Evolutionary conservation across 2,329 filamentous ascomycete species (phyloP), one percentile per base, ranked within the genome.

Genomic region (Passalora sequoiae): DNA sequence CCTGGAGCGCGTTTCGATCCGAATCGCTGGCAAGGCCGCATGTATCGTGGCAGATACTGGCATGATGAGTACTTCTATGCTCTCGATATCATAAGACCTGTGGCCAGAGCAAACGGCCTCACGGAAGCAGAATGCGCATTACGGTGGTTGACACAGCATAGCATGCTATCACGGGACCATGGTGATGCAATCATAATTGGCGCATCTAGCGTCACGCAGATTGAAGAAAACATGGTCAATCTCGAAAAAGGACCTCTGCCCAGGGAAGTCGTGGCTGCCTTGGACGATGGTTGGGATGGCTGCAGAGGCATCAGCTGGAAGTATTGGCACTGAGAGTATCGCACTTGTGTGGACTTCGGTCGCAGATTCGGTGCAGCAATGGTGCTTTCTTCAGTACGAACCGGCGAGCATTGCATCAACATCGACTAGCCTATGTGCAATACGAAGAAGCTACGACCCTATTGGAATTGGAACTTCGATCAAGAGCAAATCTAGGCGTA

Each of bases 101-200:
- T 59, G 15, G 59, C 63, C 0, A 59, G 59, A 51, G 66, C 69
- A 52, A 62, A 71, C 51, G 61, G 61, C 1, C 22, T 75, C 22
- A 80, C 76, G 4, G 66, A 85, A 60, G 74, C 86, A 36, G 85
- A 89, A 67, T 78, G 76, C 15, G 83, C 83, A 2, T 67, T 89
- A 58, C 74, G 84, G 37, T 89, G 84, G 84, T 65, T 73, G 40
- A 74, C 77, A 40, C 81, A 88, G 60, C 85, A 89, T 66, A 84
- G 80, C 6, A 64, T 67, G 43, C 60, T 82, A 40, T 77, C 76
- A 5, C 13, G 50, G 7, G 56, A 64, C 25, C 38, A 56, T 19
- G 57, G 53, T 2, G 68, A 71, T 56, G 65, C 58, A 6, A 58
- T 70, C 10, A 59, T 71, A 39, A 61, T 70, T 22, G 68, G 69